A percentile compares a stretch with the other conserved stretches of the same genome.
These are phyloP conservation scores for Lentithecium fluviatile DNA, from an alignment of 495 filamentous ascomycete species.

Conservation along the genomic window DNA sequence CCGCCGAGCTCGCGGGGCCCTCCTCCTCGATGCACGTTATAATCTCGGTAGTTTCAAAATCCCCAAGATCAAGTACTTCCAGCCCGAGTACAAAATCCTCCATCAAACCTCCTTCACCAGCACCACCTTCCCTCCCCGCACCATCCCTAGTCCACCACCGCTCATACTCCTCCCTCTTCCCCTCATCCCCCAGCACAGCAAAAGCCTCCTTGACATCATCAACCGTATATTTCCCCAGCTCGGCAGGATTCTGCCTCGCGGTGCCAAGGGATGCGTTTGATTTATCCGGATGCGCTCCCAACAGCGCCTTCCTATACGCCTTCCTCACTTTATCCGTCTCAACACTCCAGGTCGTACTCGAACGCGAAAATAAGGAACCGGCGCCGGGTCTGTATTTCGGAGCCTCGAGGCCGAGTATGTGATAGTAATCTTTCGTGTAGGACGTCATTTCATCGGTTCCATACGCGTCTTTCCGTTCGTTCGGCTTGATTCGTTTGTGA, in stretches of 20 bases:
- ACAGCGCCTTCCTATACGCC: slow-evolving; percentile 18
- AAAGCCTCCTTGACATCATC: slow-evolving; percentile 28
- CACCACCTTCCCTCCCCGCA: too few species aligned
- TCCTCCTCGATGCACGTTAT: too few species aligned
- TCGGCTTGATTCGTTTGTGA: too few species aligned
- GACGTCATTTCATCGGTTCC: neutral
- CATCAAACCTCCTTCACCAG: neutral
- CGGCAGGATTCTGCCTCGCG: neutral
- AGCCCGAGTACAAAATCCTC: slow-evolving; percentile 2
- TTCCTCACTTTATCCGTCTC: neutral
- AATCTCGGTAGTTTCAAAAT: neutral
- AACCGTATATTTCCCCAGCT: slow-evolving; percentile 10
- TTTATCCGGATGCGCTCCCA: slow-evolving; percentile 30
- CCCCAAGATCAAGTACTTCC: slow-evolving; percentile 13
- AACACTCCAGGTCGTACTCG: neutral
- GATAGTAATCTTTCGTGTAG: slow-evolving; percentile 25
- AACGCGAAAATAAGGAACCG: neutral
- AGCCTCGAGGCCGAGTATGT: slow-evolving; percentile 14
- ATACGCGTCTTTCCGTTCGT: too few species aligned
- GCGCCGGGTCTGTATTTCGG: neutral
- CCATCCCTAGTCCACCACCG: neutral
- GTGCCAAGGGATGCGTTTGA: too few species aligned
- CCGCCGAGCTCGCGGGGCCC: neutral
- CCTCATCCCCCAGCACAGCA: slow-evolving; percentile 4
- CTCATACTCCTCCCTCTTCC: slow-evolving; percentile 6